These are phyloP conservation scores for Bisporella sp. DNA, from an alignment of 2,329 filamentous ascomycete genomes.

Conservation along the genomic window DNA sequence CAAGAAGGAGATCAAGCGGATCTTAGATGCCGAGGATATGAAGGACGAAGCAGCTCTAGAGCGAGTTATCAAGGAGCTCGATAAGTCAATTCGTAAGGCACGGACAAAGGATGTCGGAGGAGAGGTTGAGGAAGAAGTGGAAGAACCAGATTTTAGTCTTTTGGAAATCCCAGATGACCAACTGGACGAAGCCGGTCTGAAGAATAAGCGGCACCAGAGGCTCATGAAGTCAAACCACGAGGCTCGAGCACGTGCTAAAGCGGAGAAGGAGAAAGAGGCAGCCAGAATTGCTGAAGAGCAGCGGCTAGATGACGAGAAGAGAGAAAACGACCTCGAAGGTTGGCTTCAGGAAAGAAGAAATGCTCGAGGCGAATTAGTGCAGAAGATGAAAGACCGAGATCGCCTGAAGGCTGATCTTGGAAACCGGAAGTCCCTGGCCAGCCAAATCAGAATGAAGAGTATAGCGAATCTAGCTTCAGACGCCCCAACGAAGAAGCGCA, in stretches of 20 bases:
- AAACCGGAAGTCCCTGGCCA: conserved; percentile 93
- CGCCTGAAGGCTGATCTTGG: conserved; percentile 89
- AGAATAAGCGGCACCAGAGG: conserved; percentile 87
- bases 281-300: conserved; percentile 77
- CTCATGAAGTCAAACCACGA: conserved; percentile 94
- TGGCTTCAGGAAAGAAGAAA: conserved; percentile 82
- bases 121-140: conserved; percentile 66
- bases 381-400: conserved; percentile 89
- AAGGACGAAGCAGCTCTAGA: conserved; percentile 87
- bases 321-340: conserved; percentile 74
- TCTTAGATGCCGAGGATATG: conserved; percentile 85
- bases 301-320: conserved; percentile 72
- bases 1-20: conserved; percentile 83
- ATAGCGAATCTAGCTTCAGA: conserved; percentile 95
- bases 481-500: conserved; percentile 73
- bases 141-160: conserved; percentile 78
- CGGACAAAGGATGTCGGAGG: conserved; percentile 90
- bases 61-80: conserved; percentile 78
- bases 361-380: conserved; percentile 61
- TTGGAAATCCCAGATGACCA: conserved; percentile 87
- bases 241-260: conserved; percentile 86
- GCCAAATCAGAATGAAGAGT: conserved; percentile 96
- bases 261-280: conserved; percentile 90
- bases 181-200: conserved; percentile 83
- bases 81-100: conserved; percentile 82